Evolutionary conservation across 495 filamentous ascomycete species (phyloP), one percentile per base, ranked within the genome.

Genomic region (Penicillium odoratum): DNA sequence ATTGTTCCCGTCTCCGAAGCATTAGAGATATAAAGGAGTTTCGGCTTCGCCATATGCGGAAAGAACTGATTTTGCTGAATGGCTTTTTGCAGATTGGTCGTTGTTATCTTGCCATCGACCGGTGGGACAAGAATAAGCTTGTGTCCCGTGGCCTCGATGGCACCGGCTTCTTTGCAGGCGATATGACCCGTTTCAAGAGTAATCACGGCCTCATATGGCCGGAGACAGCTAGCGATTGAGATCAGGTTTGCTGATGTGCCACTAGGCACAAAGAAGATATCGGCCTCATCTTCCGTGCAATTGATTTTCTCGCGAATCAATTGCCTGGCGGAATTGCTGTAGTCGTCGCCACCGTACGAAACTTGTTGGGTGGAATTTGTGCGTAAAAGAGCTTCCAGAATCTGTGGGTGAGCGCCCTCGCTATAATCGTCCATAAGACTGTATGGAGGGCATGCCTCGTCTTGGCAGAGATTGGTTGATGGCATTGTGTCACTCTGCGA

Each of bases 371-470:
- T 69, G 48, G 59, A 60, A 40, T 77, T 77, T 52, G 69, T 72
- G 7, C 65, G 69, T 1, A 76, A 54, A 1, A 78, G 73, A 48
- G 74, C 73, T 51, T 75, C 67, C 10, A 78, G 65, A 28, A 78
- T 69, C 52, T 70, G 72, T 18, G 76, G 76, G 46, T 77, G 74
- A 9, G 76, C 76, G 40, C 74, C 75, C 52, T 78, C 75, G 63
- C 74, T 77, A 61, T 78, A 78, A 56, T 78, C 75, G 57, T 78
- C 75, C 51, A 70, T 67, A 48, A 78, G 74, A 64, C 74, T 75
- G 61, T 76, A 78, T 48, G 70, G 69, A 53, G 57, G 59, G 33
- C 67, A 67, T 58, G 55, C 33, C 48, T 67, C 68, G 47, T 70
- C 67, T 63, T 68, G 67, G 58, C 67, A 67, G 26, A 69, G 46